Percentiles rank a stretch among this genome's conserved stretches.
Evolutionary conservation across 371 early-diverging fungal genomes (phyloP).

Genomic region (Mortierella polycephala): DNA sequence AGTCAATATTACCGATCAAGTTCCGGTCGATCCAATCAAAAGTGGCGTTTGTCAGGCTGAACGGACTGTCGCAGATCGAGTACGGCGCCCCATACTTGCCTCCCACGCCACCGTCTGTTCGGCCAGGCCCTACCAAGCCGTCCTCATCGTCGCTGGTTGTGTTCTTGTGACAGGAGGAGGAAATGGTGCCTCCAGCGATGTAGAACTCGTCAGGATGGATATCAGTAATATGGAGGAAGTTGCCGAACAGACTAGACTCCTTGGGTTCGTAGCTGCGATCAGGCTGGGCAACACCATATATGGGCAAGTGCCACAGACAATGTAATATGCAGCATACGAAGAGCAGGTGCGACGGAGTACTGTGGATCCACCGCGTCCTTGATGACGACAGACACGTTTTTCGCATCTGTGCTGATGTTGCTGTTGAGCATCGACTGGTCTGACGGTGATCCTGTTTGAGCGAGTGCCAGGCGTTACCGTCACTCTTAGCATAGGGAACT

Average conservation of each 20-base stretch:
- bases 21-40: constrained; percentile 71
- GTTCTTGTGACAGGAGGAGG: constrained; percentile 68
- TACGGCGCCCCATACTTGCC: constrained; percentile 68
- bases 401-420: neutral
- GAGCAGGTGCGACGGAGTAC: neutral
- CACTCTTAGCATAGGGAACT: too few relatives aligned
- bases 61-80: constrained; percentile 77
- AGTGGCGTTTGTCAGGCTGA: constrained; percentile 73
- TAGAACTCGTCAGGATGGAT: constrained; percentile 74
- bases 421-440: neutral
- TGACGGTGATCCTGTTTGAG: too few relatives aligned
- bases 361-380: neutral
- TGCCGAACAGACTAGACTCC: constrained; percentile 51
- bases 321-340: neutral
- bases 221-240: constrained; percentile 82
- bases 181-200: constrained; percentile 58
- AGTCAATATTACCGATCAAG: constrained; percentile 72
- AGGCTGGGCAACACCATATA: constrained; percentile 10
- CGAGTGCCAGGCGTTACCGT: too few relatives aligned
- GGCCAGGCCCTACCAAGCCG: constrained; percentile 27
- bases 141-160: constrained; percentile 45
- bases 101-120: constrained; percentile 44
- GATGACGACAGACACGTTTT: neutral
- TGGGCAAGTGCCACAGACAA: neutral
- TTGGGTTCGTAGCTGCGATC: constrained; percentile 24